These are phyloP conservation scores for Cymbopogon flexuosus DNA, from an alignment of 202 grass and related monocot genomes.

Conservation along the genomic window DNA sequence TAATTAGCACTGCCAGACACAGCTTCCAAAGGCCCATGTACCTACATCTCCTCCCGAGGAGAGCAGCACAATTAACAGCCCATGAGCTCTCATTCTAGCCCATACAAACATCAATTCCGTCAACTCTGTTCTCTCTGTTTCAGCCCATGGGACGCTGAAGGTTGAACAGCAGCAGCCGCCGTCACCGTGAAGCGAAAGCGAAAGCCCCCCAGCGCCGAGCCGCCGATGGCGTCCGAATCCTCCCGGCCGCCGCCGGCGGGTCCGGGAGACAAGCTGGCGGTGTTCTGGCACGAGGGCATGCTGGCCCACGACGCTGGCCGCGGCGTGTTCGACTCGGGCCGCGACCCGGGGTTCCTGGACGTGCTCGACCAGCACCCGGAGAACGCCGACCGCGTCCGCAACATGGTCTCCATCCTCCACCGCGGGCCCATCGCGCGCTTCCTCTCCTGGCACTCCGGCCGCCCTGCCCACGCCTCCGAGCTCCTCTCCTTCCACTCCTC, in stretches of 20 bases:
- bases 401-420: constrained; percentile 92
- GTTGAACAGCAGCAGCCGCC: too few relatives aligned
- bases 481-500: constrained; percentile 71
- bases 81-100: too few relatives aligned
- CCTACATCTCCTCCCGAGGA: too few relatives aligned
- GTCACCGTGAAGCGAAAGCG: neutral
- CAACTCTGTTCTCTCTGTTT: too few relatives aligned
- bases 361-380: constrained; percentile 83
- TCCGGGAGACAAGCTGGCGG: constrained; percentile 33
- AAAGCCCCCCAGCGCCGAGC: neutral
- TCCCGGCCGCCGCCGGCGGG: neutral
- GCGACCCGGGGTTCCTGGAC: constrained; percentile 87
- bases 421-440: constrained; percentile 59
- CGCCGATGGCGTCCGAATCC: constrained; percentile 25
- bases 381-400: constrained; percentile 82
- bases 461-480: constrained; percentile 47
- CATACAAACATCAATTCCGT: too few relatives aligned
- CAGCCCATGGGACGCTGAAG: too few relatives aligned
- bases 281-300: constrained; percentile 92
- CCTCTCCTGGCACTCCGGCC: constrained; percentile 67
- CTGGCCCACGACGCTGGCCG: constrained; percentile 74
- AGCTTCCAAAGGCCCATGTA: too few relatives aligned
- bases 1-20: too few relatives aligned
- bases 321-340: constrained; percentile 74
- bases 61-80: too few relatives aligned